Conservation (phyloP, 148 eudicot genomes). For the Amaranthus cruentus region DNA sequence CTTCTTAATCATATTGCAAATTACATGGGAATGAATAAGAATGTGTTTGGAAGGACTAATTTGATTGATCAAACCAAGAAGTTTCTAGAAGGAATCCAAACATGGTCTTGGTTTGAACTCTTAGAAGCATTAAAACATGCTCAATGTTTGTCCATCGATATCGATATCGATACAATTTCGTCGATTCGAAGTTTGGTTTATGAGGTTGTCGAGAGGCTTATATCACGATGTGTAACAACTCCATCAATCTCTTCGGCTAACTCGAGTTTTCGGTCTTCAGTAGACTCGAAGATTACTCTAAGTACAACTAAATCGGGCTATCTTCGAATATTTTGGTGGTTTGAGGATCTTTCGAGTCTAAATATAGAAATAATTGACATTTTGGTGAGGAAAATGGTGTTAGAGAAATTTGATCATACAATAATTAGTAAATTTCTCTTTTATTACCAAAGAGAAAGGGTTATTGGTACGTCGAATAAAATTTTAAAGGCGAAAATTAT, state of each 20-base stretch:
- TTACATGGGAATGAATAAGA: slow-evolving; percentile 42
- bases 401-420: slow-evolving; percentile 35
- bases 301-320: slow-evolving; percentile 22
- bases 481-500: slow-evolving; percentile 26
- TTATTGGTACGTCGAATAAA: slow-evolving; percentile 14
- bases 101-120: slow-evolving; percentile 58
- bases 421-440: slow-evolving; percentile 43
- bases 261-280: slow-evolving; percentile 40
- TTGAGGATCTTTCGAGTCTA: slow-evolving; percentile 42
- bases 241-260: slow-evolving; percentile 33
- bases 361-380: slow-evolving; percentile 30
- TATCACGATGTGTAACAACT: slow-evolving; percentile 14
- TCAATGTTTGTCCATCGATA: slow-evolving; percentile 23
- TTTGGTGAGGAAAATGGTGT: slow-evolving; percentile 35
- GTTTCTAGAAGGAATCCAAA: slow-evolving; percentile 31
- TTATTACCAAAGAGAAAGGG: slow-evolving; percentile 36
- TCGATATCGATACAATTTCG: background rate
- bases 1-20: slow-evolving; percentile 35
- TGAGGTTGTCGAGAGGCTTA: slow-evolving; percentile 35
- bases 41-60: slow-evolving; percentile 18
- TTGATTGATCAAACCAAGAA: slow-evolving; percentile 29
- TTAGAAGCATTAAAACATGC: slow-evolving; percentile 31
- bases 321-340: slow-evolving; percentile 42
- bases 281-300: slow-evolving; percentile 36
- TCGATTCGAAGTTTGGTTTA: slow-evolving; percentile 27